These are phyloP conservation scores for Emericellopsis atlantica DNA, from an alignment of 2,329 filamentous ascomycete genomes.

Conservation along the genomic window DNA sequence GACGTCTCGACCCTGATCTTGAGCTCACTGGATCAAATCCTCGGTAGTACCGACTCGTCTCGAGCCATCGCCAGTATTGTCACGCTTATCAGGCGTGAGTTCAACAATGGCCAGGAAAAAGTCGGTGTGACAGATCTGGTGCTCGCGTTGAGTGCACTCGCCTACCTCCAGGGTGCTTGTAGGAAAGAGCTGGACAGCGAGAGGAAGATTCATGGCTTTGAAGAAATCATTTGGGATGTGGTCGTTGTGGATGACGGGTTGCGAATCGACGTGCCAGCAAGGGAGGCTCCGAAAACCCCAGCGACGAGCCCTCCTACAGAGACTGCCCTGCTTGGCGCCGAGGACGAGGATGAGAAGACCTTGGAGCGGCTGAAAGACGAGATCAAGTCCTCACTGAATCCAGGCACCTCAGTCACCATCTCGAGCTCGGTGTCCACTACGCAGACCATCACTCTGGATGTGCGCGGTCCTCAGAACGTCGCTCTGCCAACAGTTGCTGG, in stretches of 20 bases:
- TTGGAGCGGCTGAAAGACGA: slow-evolving; percentile 33
- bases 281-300: not conserved
- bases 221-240: slow-evolving; percentile 54
- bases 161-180: slow-evolving; percentile 47
- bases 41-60: slow-evolving; percentile 58
- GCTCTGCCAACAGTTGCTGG: slow-evolving; percentile 42
- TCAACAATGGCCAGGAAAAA: slow-evolving; percentile 46
- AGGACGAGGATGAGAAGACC: slow-evolving; percentile 26
- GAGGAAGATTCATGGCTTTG: slow-evolving; percentile 27
- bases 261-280: slow-evolving; percentile 36
- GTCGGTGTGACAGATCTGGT: slow-evolving; percentile 50
- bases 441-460: slow-evolving; percentile 52
- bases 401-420: slow-evolving; percentile 45
- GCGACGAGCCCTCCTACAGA: not conserved
- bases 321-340: not conserved
- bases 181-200: slow-evolving; percentile 38
- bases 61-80: slow-evolving; percentile 55
- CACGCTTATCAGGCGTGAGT: slow-evolving; percentile 49
- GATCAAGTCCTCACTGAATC: slow-evolving; percentile 40
- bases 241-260: slow-evolving; percentile 48
- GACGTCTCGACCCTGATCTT: slow-evolving; percentile 46
- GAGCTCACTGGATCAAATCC: slow-evolving; percentile 47
- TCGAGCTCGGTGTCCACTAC: slow-evolving; percentile 45
- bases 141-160: slow-evolving; percentile 46
- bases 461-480: slow-evolving; percentile 37